These are phyloP conservation scores for Penicillium macrosclerotiorum DNA, from an alignment of 495 filamentous ascomycete species.

Conservation along the genomic window DNA sequence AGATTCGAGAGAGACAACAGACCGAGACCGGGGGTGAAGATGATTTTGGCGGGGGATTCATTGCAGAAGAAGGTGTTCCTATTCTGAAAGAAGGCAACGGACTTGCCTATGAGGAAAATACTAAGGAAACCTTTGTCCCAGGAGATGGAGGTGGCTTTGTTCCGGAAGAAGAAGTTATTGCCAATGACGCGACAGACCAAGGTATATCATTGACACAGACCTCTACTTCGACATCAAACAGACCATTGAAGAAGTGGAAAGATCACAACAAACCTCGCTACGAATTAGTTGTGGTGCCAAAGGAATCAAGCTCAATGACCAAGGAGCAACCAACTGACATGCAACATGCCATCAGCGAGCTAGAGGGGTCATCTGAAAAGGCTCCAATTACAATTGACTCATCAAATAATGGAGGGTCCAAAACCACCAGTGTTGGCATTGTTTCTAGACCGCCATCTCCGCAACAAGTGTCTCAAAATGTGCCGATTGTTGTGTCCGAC, in stretches of 20 bases:
- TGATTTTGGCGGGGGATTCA: constrained; percentile 21
- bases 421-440: constrained; percentile 27
- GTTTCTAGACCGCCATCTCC: constrained; percentile 21
- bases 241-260: too few relatives aligned
- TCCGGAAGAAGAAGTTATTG: not conserved
- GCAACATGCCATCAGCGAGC: not conserved
- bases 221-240: not conserved
- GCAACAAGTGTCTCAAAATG: constrained; percentile 5
- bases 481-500: constrained; percentile 13
- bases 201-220: not conserved
- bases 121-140: constrained; percentile 23
- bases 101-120: not conserved
- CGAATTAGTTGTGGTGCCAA: constrained; percentile 34
- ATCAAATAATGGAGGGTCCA: constrained; percentile 19
- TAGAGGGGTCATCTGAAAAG: constrained; percentile 18
- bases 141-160: constrained; percentile 13
- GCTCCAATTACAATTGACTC: constrained; percentile 28
- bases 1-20: not conserved
- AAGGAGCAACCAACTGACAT: not conserved
- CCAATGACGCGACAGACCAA: not conserved
- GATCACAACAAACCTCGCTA: constrained; percentile 20
- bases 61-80: constrained; percentile 19
- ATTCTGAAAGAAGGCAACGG: not conserved
- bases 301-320: not conserved
- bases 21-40: not conserved